These are phyloP conservation scores for Dioszegia crocea DNA, from an alignment of 768 basidiomycete genomes.

Conservation along the genomic window DNA sequence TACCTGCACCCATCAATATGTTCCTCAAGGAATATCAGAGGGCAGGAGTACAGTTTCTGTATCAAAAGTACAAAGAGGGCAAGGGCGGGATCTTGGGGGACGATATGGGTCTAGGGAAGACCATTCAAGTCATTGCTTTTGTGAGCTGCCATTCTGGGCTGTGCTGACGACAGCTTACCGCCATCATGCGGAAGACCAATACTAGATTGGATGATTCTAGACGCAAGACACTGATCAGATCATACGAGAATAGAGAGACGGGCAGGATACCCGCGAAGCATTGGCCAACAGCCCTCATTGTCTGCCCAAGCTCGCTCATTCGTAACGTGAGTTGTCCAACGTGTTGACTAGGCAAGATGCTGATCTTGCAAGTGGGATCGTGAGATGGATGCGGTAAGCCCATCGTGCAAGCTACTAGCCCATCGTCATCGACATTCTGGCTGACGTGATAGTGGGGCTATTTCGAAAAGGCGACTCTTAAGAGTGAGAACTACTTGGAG, in stretches of 20 bases:
- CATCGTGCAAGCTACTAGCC: no score
- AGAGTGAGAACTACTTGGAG: constrained; percentile 57
- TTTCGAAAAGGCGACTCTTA: constrained; percentile 75
- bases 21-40: constrained; percentile 88
- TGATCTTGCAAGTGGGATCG: constrained; percentile 61
- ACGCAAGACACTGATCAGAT: constrained; percentile 62
- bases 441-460: constrained; percentile 72
- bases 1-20: constrained; percentile 62
- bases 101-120: constrained; percentile 95
- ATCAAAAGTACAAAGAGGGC: constrained; percentile 62
- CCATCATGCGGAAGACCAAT: constrained; percentile 82
- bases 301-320: constrained; percentile 78
- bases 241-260: not conserved
- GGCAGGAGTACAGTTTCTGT: constrained; percentile 79
- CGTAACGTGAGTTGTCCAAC: constrained; percentile 54
- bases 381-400: constrained; percentile 81
- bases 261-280: constrained; percentile 20
- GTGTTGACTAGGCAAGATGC: not conserved
- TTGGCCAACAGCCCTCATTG: constrained; percentile 58
- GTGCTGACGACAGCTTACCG: constrained; percentile 70
- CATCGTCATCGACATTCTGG: not conserved
- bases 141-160: constrained; percentile 15
- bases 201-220: constrained; percentile 62
- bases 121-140: constrained; percentile 64
- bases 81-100: constrained; percentile 84